Evolutionary conservation across 2,329 filamentous ascomycete genomes (phyloP).

Genomic region (Microdochium paspali): DNA sequence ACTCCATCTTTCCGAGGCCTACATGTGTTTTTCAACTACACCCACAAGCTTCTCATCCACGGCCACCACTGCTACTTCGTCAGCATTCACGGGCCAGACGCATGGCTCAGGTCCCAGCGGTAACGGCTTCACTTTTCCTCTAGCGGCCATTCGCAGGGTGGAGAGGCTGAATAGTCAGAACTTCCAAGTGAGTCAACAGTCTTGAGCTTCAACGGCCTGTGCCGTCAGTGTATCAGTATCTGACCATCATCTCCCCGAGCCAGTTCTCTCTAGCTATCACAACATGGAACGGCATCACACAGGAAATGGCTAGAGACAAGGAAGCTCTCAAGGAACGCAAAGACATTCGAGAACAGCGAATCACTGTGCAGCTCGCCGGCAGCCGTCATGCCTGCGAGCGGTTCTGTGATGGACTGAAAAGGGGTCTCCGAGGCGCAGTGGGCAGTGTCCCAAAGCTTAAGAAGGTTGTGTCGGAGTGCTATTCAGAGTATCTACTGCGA

Average conservation of each 20-base stretch:
- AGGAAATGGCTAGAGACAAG: slow-evolving; percentile 36
- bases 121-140: slow-evolving; percentile 90
- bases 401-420: slow-evolving; percentile 94
- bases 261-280: slow-evolving; percentile 88
- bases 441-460: slow-evolving; percentile 81
- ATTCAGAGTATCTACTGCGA: slow-evolving; percentile 75
- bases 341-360: slow-evolving; percentile 60
- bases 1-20: slow-evolving; percentile 88
- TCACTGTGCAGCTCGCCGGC: slow-evolving; percentile 85
- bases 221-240: background rate
- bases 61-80: slow-evolving; percentile 70
- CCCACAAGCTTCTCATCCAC: slow-evolving; percentile 77
- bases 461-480: slow-evolving; percentile 72
- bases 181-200: slow-evolving; percentile 48
- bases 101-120: slow-evolving; percentile 86
- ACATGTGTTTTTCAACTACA: slow-evolving; percentile 93
- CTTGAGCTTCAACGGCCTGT: background rate
- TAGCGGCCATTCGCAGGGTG: slow-evolving; percentile 84
- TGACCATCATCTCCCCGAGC: slow-evolving; percentile 6
- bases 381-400: slow-evolving; percentile 83
- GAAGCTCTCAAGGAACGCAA: slow-evolving; percentile 28
- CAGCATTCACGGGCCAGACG: slow-evolving; percentile 83
- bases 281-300: slow-evolving; percentile 75
- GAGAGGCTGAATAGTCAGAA: slow-evolving; percentile 89
- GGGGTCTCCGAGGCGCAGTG: slow-evolving; percentile 76